Base-by-base conservation (phyloP, 2,329 filamentous ascomycete species). In the Malbranchea zuffiana region DNA sequence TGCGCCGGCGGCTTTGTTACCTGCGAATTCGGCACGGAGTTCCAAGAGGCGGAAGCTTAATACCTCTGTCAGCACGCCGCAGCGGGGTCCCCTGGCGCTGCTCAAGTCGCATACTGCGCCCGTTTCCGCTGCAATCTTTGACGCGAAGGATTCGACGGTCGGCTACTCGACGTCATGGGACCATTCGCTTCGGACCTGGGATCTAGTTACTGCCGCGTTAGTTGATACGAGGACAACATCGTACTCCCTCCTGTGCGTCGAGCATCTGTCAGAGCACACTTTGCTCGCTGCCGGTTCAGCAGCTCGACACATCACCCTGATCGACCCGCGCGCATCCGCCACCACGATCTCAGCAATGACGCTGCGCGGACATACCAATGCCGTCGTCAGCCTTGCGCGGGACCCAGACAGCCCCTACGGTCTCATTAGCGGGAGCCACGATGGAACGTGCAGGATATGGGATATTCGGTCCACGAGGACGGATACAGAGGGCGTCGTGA, bases 381-480 rank as follows among this genome's bases (percentile, higher is more conserved):
- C 69, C 5, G 71, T 80, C 7, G 71, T 75, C 2, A 63, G 65
- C n/a, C 61, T 81, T 25, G 67, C 71, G 8, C 62, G 63, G 7
- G 71, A 76, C 48, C 75, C 75, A 0, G 71, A 75, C 26, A 87
- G 80, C 52, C 75, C 79, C 44, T 84, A 87, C 62, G 77, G 81
- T n/a, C 70, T 98, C 6, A 83, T 88, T 0, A 90, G 82, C 20
- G 88, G 76, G n/a, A 82, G 81, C 30, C 83, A 93, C 59, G 90
- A 98, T 59, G 86, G 88, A 21, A 94, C 85, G 1, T 90, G 84
- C 52, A 75, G 86, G 35, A 78, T 98, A 32, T 98, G 90, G 90
- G 90, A 98, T 66, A 71, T 96, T 46, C 72, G 90, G 37, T 56
- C 70, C 65, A 74, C 50, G 63, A 78, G 55, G 72, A 78, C 56